A percentile compares a stretch with the other conserved stretches of the same genome.
Conservation (phyloP, 768 basidiomycete genomes). For the Austroboletus eburneus region DNA sequence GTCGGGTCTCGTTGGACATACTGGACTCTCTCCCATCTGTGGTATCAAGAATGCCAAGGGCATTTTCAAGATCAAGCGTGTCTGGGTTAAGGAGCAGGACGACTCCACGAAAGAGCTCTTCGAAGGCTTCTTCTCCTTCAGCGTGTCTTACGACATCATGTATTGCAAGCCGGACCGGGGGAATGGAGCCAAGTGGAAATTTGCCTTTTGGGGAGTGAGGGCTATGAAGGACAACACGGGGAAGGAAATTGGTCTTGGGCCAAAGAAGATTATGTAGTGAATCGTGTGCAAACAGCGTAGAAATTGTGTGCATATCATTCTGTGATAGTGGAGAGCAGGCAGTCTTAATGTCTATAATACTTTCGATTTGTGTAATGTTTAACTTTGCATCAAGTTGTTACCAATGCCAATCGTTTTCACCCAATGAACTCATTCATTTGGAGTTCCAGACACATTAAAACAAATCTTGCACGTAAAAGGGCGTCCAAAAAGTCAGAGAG, state of each 20-base stretch:
- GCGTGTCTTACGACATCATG: slow-evolving; percentile 31
- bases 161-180: slow-evolving; percentile 37
- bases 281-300: no score
- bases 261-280: slow-evolving; percentile 14
- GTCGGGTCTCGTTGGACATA: slow-evolving; percentile 28
- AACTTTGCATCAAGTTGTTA: no score
- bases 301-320: no score
- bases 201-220: slow-evolving; percentile 38
- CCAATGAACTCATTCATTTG: no score
- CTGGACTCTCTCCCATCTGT: slow-evolving; percentile 22
- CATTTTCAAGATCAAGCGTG: slow-evolving; percentile 32
- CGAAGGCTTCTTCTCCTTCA: slow-evolving; percentile 38
- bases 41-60: slow-evolving; percentile 35
- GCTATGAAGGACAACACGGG: slow-evolving; percentile 32
- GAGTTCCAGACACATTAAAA: no score
- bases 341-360: no score
- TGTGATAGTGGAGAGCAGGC: no score
- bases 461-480: no score
- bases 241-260: slow-evolving; percentile 33
- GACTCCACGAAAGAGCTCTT: slow-evolving; percentile 32
- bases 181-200: slow-evolving; percentile 24
- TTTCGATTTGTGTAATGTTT: no score
- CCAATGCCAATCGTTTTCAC: no score
- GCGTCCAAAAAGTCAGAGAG: no score
- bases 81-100: slow-evolving; percentile 28